Conservation (phyloP, 208 protist genomes). For the Leishmania tarentolae region DNA sequence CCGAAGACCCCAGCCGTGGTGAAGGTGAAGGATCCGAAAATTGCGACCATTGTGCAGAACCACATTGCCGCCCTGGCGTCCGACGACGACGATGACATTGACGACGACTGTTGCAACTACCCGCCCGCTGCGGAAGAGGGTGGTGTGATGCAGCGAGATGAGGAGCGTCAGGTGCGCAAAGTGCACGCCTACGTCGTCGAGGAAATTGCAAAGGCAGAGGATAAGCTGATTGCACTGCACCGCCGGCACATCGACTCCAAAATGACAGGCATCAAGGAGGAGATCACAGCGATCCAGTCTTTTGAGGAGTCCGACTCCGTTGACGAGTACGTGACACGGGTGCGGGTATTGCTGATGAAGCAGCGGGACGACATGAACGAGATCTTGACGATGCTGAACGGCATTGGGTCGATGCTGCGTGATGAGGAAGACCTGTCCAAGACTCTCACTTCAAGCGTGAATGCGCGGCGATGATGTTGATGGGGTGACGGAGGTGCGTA, state of each 20-base stretch:
- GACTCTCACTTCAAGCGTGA: slow-evolving; percentile 56
- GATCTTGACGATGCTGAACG: slow-evolving; percentile 72
- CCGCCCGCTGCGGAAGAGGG: slow-evolving; percentile 1
- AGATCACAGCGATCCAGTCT: slow-evolving; percentile 89
- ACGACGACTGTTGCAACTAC: slow-evolving; percentile 34
- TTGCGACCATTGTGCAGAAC: slow-evolving; percentile 86
- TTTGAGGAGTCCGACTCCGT: slow-evolving; percentile 93
- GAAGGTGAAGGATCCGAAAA: slow-evolving; percentile 85
- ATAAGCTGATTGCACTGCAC: slow-evolving; percentile 92
- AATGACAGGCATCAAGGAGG: slow-evolving; percentile 94
- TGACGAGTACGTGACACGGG: slow-evolving; percentile 88
- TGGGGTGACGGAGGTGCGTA: neutral
- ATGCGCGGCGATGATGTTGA: slow-evolving; percentile 2
- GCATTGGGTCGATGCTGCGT: slow-evolving; percentile 81
- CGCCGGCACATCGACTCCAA: slow-evolving; percentile 93
- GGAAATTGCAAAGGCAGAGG: slow-evolving; percentile 94
- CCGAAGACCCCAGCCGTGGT: slow-evolving; percentile 22
- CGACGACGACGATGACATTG: slow-evolving; percentile 56
- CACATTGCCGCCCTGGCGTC: slow-evolving; percentile 79
- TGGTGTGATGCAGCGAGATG: slow-evolving; percentile 45
- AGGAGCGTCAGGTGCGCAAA: slow-evolving; percentile 84
- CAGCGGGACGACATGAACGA: slow-evolving; percentile 82
- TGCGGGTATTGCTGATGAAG: slow-evolving; percentile 61
- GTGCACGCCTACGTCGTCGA: slow-evolving; percentile 92
- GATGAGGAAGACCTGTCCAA: slow-evolving; percentile 90